phyloP scores from a whole-genome alignment of 2,329 filamentous ascomycete genomes.

The Pyricularia pennisetigena region DNA sequence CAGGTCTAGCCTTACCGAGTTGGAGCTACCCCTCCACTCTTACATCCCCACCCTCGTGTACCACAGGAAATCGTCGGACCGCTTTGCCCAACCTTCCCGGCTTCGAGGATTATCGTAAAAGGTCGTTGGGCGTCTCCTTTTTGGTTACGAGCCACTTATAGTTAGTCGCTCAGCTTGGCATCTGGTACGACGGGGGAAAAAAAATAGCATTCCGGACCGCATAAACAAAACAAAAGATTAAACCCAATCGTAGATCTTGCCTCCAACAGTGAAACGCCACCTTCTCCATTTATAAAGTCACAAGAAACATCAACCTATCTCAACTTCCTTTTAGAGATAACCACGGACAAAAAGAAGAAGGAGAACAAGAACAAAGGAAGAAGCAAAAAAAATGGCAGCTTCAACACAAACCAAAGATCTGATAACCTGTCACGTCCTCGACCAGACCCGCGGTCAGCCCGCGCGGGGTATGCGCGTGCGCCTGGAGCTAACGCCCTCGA shows the following conservation, averaged over 20 bases:
- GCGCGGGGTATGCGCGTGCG: conserved; percentile 57
- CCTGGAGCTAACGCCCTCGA: conserved; percentile 37
- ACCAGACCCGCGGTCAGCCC: conserved; percentile 66
- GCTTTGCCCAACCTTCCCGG: not conserved
- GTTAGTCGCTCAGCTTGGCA: not conserved
- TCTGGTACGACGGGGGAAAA: not conserved
- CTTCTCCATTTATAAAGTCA: not conserved
- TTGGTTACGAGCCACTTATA: not conserved
- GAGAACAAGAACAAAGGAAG: too few relatives aligned
- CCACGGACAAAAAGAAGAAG: not conserved
- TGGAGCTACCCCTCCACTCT: not conserved
- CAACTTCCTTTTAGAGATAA: not conserved
- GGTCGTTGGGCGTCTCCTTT: not conserved
- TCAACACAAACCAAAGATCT: conserved; percentile 37
- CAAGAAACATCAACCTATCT: not conserved
- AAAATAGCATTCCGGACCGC: not conserved
- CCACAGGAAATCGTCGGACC: too few relatives aligned
- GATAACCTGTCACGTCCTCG: conserved; percentile 82
- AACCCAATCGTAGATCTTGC: not conserved
- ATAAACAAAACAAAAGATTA: not conserved
- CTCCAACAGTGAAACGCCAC: not conserved
- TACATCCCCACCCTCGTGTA: too few relatives aligned
- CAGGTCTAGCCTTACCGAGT: not conserved
- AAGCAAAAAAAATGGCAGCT: conserved; percentile 1
- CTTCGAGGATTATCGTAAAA: not conserved